Evolutionary conservation across 2,329 filamentous ascomycete genomes (phyloP), one percentile per base, ranked within the genome.

Genomic region (Ilyonectria robusta): DNA sequence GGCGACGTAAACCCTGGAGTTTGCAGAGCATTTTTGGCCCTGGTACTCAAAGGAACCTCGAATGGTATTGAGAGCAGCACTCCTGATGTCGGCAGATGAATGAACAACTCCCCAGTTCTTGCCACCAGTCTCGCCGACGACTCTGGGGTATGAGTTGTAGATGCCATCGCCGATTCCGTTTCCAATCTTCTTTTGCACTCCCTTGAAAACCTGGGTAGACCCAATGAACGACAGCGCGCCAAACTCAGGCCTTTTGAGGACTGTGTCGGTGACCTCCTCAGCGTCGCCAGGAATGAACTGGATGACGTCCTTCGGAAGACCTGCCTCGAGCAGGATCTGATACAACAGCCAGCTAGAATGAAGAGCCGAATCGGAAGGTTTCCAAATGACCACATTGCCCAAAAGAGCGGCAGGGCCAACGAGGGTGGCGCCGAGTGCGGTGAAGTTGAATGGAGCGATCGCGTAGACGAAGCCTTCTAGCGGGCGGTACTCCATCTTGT

Each of bases 71-170:
- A 68, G 51, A 0, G 70, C 67, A 1, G 70, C 70, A 4, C 62
- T 72, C 59, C 72, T 70, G 21, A 72, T 19, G 4, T 72, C 62
- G 11, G 70, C 67, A 0, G 67, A 64, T 7, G 69, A 42, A 10
- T 87, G 85, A 42, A 87, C 68, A 19, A 87, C 74, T 46, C 85
- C 84, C 78, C 86, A 87, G 76, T 87, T 87, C 81, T 87, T 87
- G 57, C 85, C 85, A 1, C 83, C 81, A 0, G 85, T 87, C 78
- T 87, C 85, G 61, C 84, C 85, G 2, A 87, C 82, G 33, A 87
- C 77, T 2, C 84, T 78, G 1, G 85, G 85, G 73, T 77, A 81
- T 0, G 70, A 72, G 47, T 80, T 76, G 40, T 72, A 73, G 10
- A 69, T 57, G 19, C 76, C 72, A 59, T 81, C 81, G 3, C 71